Evolutionary conservation across 2,329 filamentous ascomycete genomes (phyloP).

Genomic region (Fusarium setosum): DNA sequence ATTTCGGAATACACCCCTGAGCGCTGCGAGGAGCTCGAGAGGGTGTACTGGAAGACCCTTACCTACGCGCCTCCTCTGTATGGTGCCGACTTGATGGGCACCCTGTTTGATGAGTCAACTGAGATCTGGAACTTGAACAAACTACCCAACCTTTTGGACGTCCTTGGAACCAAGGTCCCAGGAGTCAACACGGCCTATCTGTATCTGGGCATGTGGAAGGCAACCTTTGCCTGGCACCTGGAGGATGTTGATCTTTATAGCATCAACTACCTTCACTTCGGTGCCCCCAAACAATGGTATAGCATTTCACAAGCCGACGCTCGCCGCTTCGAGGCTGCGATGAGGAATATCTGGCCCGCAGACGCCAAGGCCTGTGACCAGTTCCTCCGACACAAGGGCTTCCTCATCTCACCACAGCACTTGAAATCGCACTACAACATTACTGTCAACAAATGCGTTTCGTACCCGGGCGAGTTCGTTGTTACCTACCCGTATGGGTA

Average conservation of each 20-base stretch:
- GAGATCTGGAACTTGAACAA: slow-evolving; percentile 95
- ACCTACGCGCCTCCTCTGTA: slow-evolving; percentile 96
- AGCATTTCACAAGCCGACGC: slow-evolving; percentile 97
- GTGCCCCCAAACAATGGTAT: slow-evolving; percentile 99
- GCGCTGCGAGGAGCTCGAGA: slow-evolving; percentile 93
- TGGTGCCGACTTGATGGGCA: slow-evolving; percentile 95
- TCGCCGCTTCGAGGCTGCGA: slow-evolving; percentile 90
- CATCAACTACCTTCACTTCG: slow-evolving; percentile 99
- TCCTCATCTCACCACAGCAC: slow-evolving; percentile 91
- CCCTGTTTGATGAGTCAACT: slow-evolving; percentile 88
- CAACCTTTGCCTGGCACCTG: slow-evolving; percentile 98
- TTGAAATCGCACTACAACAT: slow-evolving; percentile 91
- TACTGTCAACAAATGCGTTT: slow-evolving; percentile 94
- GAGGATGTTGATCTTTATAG: slow-evolving; percentile 99
- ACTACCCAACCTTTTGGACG: slow-evolving; percentile 91
- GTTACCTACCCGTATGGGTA: slow-evolving; percentile 99
- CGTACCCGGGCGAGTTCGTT: slow-evolving; percentile 96
- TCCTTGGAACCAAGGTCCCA: slow-evolving; percentile 93
- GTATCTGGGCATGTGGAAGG: slow-evolving; percentile 99
- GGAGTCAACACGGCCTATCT: slow-evolving; percentile 98
- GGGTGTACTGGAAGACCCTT: slow-evolving; percentile 96
- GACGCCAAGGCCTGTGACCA: slow-evolving; percentile 97
- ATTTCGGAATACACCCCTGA: slow-evolving; percentile 90
- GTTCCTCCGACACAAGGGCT: slow-evolving; percentile 97
- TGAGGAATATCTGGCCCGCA: slow-evolving; percentile 94